These are phyloP conservation scores for Phaseolus coccineus DNA, from an alignment of 331 rosid species.

Conservation along the genomic window DNA sequence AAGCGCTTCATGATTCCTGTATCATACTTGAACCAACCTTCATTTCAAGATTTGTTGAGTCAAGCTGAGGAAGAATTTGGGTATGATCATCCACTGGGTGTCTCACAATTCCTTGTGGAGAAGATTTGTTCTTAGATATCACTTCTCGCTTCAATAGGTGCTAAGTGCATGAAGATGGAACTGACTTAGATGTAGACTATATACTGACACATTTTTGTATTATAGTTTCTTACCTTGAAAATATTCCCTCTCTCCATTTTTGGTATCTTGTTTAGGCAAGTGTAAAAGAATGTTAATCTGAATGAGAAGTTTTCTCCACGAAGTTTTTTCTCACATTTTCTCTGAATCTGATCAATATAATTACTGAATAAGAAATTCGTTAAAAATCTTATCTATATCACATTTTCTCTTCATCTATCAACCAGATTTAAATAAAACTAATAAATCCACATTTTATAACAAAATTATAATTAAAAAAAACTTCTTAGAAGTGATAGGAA, in stretches of 20 bases:
- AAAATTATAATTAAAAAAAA: background rate
- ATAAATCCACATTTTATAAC: background rate
- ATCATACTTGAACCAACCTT: slow-evolving; percentile 29
- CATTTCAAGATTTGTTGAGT: slow-evolving; percentile 26
- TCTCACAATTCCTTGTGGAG: slow-evolving; percentile 45
- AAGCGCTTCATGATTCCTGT: slow-evolving; percentile 52
- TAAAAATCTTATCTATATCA: background rate
- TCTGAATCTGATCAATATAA: background rate
- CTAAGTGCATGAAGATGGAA: background rate
- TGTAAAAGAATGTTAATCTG: background rate
- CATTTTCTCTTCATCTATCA: too few relatives aligned
- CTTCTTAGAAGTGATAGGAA: background rate
- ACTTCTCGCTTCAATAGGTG: slow-evolving; percentile 18
- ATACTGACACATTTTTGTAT: slow-evolving; percentile 4
- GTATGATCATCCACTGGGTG: slow-evolving; percentile 39
- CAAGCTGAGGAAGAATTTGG: slow-evolving; percentile 49
- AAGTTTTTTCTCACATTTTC: background rate
- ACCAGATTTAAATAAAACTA: background rate
- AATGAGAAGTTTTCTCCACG: background rate
- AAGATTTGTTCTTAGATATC: slow-evolving; percentile 31
- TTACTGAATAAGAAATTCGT: background rate
- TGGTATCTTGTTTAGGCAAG: background rate
- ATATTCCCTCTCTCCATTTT: background rate
- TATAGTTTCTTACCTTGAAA: background rate
- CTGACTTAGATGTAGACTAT: background rate